phyloP scores from a whole-genome alignment of 2,329 filamentous ascomycete genomes.

The Trichoderma pleuroti region DNA sequence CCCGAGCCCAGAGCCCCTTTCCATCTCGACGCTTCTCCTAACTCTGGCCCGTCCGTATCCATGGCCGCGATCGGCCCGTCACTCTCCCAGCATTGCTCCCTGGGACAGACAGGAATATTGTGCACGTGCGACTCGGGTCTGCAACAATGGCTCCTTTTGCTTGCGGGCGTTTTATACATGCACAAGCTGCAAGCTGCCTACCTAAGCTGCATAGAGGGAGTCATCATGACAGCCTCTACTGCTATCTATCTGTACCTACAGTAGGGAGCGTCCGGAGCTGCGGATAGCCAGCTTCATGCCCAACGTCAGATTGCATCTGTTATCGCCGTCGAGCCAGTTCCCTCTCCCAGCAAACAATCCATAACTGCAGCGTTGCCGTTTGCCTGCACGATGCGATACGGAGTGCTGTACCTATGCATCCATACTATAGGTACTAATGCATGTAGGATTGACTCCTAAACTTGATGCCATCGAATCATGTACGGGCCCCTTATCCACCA shows the following conservation, averaged over 20 bases:
- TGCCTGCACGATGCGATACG: background rate
- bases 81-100: background rate
- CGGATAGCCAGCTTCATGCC: background rate
- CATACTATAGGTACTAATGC: background rate
- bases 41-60: background rate
- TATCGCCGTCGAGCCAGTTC: background rate
- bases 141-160: background rate
- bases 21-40: background rate
- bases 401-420: background rate
- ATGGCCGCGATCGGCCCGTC: conserved; percentile 1
- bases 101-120: background rate
- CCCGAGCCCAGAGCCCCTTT: conserved; percentile 7
- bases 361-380: background rate
- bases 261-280: background rate
- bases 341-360: background rate
- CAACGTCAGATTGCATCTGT: background rate
- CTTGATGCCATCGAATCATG: background rate
- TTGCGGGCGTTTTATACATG: background rate
- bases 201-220: background rate
- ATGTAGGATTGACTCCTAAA: background rate
- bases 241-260: background rate
- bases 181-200: background rate
- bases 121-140: background rate
- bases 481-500: background rate
- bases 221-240: background rate